Conservation (phyloP, 352 stramenopile genomes). For the Elongisporangium anandrum region DNA sequence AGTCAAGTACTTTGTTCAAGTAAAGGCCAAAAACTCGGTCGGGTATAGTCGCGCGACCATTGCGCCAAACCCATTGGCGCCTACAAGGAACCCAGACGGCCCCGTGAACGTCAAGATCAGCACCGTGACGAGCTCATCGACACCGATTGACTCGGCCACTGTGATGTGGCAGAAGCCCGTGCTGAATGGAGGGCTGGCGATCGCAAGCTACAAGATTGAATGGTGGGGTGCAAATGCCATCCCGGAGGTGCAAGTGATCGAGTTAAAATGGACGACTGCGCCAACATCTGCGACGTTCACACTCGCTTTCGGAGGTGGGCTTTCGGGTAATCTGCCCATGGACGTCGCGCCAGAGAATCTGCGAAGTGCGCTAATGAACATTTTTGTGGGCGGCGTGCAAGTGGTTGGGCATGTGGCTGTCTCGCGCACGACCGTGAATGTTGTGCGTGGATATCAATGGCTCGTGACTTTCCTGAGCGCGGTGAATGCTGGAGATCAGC, state of each 20-base stretch:
- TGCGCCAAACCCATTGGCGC: conserved; percentile 48
- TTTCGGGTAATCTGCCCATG: conserved; percentile 63
- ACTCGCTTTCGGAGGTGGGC: conserved; percentile 75
- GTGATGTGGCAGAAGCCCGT: conserved; percentile 71
- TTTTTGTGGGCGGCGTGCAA: conserved; percentile 33
- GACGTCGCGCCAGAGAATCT: conserved; percentile 79
- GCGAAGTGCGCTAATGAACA: conserved; percentile 84
- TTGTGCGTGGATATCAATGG: conserved; percentile 71
- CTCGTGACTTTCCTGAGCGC: conserved; percentile 58
- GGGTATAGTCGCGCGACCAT: conserved; percentile 62
- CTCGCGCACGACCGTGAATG: conserved; percentile 47
- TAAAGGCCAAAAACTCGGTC: conserved; percentile 69
- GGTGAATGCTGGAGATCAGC: conserved; percentile 45
- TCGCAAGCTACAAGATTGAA: conserved; percentile 83
- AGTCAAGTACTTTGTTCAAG: conserved; percentile 82
- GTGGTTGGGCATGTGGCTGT: conserved; percentile 50
- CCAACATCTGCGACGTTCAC: conserved; percentile 52
- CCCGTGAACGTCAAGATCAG: conserved; percentile 59
- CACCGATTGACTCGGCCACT: conserved; percentile 49
- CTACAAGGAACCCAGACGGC: conserved; percentile 37
- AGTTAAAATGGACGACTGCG: conserved; percentile 69
- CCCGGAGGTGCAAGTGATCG: conserved; percentile 81
- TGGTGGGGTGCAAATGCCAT: conserved; percentile 59
- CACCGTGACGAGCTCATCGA: conserved; percentile 32
- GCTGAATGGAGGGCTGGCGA: conserved; percentile 42